phyloP scores from a whole-genome alignment of 257 asterid species.

The Marsdenia floribunda region DNA sequence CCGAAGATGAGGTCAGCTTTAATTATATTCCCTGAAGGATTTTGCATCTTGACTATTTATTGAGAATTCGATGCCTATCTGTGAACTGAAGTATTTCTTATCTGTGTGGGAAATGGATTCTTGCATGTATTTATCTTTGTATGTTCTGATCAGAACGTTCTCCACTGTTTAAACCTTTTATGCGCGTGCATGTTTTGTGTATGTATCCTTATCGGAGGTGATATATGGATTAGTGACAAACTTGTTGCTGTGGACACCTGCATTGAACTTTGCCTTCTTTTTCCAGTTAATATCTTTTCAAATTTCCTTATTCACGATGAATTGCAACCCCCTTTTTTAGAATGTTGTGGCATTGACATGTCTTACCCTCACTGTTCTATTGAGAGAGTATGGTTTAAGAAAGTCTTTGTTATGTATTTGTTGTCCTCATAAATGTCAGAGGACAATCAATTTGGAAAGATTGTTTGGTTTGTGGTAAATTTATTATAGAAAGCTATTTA shows the following conservation, averaged over 20 bases:
- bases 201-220: neutral
- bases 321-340: neutral
- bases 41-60: neutral
- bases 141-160: neutral
- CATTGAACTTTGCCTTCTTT: neutral
- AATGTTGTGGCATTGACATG: neutral
- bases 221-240: neutral
- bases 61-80: neutral
- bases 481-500: neutral
- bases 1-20: slow-evolving; percentile 43
- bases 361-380: neutral
- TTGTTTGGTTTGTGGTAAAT: neutral
- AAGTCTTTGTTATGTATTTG: neutral
- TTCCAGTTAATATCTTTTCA: neutral
- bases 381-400: neutral
- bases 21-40: neutral
- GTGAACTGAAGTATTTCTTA: neutral
- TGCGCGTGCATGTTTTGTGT: neutral
- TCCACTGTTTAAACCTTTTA: neutral
- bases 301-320: neutral
- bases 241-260: neutral
- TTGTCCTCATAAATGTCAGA: neutral
- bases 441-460: neutral
- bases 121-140: neutral
- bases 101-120: neutral